These are phyloP conservation scores for Lepiota brunneoincarnata DNA, from an alignment of 768 basidiomycete genomes.

Conservation along the genomic window DNA sequence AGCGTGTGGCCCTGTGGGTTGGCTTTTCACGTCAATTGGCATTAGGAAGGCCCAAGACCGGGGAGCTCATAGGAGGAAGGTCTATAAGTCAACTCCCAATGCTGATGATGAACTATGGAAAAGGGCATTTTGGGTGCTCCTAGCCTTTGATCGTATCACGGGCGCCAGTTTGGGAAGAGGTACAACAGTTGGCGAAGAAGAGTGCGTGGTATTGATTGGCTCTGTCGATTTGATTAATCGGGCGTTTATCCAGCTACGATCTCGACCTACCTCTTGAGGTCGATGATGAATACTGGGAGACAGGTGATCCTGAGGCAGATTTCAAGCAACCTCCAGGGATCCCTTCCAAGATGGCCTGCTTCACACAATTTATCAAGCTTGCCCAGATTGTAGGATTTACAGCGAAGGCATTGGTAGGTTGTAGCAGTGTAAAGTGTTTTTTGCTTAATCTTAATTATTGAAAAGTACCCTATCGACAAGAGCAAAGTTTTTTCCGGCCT, in stretches of 20 bases:
- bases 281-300: constrained; percentile 79
- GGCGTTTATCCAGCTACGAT: constrained; percentile 62
- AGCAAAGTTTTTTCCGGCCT: constrained; percentile 52
- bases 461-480: constrained; percentile 72
- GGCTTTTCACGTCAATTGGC: constrained; percentile 53
- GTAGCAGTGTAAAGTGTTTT: neutral
- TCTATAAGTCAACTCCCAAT: constrained; percentile 44
- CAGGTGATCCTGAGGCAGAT: constrained; percentile 39
- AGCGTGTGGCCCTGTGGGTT: constrained; percentile 45
- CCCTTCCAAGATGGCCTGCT: constrained; percentile 56
- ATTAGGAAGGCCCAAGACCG: constrained; percentile 70
- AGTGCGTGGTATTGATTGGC: constrained; percentile 38
- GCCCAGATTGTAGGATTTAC: constrained; percentile 69
- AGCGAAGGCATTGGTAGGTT: constrained; percentile 62
- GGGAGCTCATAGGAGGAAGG: constrained; percentile 68
- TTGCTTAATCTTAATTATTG: neutral
- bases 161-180: constrained; percentile 55
- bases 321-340: constrained; percentile 69
- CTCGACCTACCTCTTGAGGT: constrained; percentile 79
- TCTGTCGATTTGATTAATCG: constrained; percentile 4
- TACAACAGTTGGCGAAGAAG: constrained; percentile 59
- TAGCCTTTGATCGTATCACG: constrained; percentile 56
- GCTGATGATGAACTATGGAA: constrained; percentile 74
- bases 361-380: constrained; percentile 63
- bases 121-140: constrained; percentile 73